Base-by-base conservation (phyloP, 345 rosid species). In the Laguncularia racemosa region DNA sequence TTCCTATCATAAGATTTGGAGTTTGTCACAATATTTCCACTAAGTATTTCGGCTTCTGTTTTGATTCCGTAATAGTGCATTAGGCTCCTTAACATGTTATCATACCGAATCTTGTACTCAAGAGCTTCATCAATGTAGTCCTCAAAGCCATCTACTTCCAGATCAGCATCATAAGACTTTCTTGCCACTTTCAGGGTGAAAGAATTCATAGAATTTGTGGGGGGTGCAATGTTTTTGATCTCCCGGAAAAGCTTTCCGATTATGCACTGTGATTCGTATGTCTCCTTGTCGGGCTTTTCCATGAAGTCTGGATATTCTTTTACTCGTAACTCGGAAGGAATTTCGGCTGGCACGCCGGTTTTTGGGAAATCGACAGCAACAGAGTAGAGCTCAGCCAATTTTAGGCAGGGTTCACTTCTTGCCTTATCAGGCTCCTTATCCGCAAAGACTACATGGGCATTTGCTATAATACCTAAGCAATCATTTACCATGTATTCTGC, bases 121-220 rank as follows among this genome's bases (percentile, higher is more conserved):
- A 73, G 63, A 7, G 88, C 84, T 15, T 74, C 82, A 13, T 61
- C 59, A 6, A 82, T 33, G 60, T 74, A 67, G 20, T 72, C 60
- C 69, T 76, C 73, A 20, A 69, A 82, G 12, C 84, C 84, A 17
- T 70, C 81, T 15, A 73, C 76, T 71, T 84, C 91, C 87, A 84
- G 67, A 48, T 74, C 78, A 38, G 44, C 12, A 52, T 84, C 91
- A 53, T 82, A 84, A 43, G 33, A 66, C 28, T 13, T 58, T 2
- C 10, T 20, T 0, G 81, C 88, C 58, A 68, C 67, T 8, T 71
- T 70, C 55, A 6, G 55, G 4, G 77, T 78, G 64, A 84, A 79
- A 12, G 75, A 53, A 47, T 12, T 57, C 57, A 71, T 51, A 12
- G 65, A 50, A 33, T 59, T 57, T 20, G 51, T 38, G 0, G 62